A percentile compares a stretch with the other conserved stretches of the same genome.
phyloP scores from a whole-genome alignment of 768 basidiomycete species.

The Mycena amicta region DNA sequence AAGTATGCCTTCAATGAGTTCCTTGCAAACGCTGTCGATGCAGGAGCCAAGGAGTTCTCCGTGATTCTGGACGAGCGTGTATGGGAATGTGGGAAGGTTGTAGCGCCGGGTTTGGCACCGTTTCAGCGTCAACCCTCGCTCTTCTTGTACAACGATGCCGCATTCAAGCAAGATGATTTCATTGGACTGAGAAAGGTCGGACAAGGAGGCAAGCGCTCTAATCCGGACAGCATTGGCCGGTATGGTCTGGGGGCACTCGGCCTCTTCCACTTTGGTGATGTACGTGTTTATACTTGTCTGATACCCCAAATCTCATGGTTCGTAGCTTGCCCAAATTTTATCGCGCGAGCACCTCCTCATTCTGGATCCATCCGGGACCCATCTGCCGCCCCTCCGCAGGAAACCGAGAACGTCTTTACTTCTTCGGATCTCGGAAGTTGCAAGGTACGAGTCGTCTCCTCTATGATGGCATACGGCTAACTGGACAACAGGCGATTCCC shows the following conservation, averaged over 20 bases:
- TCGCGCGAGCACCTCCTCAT: slow-evolving; percentile 25
- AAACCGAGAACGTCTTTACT: slow-evolving; percentile 13
- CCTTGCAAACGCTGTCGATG: slow-evolving; percentile 34
- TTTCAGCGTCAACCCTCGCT: slow-evolving; percentile 23
- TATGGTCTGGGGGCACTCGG: slow-evolving; percentile 34
- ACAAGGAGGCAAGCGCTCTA: slow-evolving; percentile 27
- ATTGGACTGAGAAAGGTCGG: slow-evolving; percentile 30
- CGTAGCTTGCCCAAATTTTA: slow-evolving; percentile 28
- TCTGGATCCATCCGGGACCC: slow-evolving; percentile 29
- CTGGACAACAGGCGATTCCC: slow-evolving; percentile 11
- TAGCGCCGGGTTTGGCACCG: slow-evolving; percentile 9
- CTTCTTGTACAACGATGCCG: slow-evolving; percentile 30
- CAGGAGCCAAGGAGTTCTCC: slow-evolving; percentile 23
- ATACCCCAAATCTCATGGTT: neutral
- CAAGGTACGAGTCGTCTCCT: neutral
- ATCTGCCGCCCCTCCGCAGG: slow-evolving; percentile 22
- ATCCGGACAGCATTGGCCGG: slow-evolving; percentile 29
- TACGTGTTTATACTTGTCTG: slow-evolving; percentile 4
- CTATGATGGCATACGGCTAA: neutral
- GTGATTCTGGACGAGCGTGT: slow-evolving; percentile 23
- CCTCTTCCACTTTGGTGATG: slow-evolving; percentile 34
- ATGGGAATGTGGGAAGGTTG: slow-evolving; percentile 13
- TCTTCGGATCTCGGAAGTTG: slow-evolving; percentile 5
- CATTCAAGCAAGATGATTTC: slow-evolving; percentile 29
- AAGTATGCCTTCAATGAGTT: slow-evolving; percentile 30